Percentiles rank a stretch among this genome's conserved stretches.
Evolutionary conservation across 163 green algal species (phyloP).

Genomic region (Smithsoniella earleae): DNA sequence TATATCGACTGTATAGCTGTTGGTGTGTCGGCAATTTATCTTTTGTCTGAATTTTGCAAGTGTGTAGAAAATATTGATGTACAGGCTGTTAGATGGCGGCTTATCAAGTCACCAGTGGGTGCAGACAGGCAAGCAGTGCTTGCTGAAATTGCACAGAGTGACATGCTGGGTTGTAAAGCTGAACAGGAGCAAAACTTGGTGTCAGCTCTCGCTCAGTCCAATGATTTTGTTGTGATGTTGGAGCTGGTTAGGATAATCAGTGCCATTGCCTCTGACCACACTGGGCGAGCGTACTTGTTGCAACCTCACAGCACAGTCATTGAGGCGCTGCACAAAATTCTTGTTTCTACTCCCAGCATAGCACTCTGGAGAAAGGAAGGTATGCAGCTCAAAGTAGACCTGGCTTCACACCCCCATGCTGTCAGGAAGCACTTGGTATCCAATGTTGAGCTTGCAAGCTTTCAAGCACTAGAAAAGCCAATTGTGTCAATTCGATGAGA

Average conservation of each 20-base stretch:
- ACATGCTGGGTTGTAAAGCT: constrained; percentile 6
- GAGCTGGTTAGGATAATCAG: constrained; percentile 26
- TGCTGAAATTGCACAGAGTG: background rate
- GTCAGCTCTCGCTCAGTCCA: background rate
- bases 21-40: too few species aligned
- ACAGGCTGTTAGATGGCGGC: background rate
- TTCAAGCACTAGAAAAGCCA: too few species aligned
- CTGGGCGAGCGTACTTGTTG: constrained; percentile 5
- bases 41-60: too few species aligned
- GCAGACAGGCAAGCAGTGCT: background rate
- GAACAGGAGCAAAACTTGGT: background rate
- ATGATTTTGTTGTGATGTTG: background rate
- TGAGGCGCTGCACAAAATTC: background rate
- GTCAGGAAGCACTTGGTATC: too few species aligned
- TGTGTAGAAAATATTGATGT: too few species aligned
- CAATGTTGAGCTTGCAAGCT: too few species aligned
- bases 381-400: background rate
- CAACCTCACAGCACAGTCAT: background rate
- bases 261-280: constrained; percentile 5
- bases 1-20: too few species aligned
- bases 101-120: constrained; percentile 14
- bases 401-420: too few species aligned
- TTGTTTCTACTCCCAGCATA: background rate
- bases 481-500: too few species aligned
- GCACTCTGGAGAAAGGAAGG: background rate